Evolutionary conservation across 2,329 filamentous ascomycete species (phyloP).

Genomic region (Beauveria rudraprayagi): DNA sequence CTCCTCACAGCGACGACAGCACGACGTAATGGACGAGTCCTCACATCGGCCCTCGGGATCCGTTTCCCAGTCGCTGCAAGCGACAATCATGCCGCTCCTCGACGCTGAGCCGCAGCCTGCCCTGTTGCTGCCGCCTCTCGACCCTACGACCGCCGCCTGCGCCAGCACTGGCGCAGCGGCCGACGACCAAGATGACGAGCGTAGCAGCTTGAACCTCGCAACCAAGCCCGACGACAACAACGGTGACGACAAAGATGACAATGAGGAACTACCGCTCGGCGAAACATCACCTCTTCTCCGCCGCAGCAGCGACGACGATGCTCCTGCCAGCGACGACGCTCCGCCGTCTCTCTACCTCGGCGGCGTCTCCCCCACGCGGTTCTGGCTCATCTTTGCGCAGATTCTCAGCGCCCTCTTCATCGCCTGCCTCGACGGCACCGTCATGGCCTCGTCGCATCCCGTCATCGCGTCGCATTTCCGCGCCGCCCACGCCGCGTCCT

Average conservation of each 20-base stretch:
- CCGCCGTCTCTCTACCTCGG: conserved; percentile 29
- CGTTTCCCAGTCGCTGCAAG: conserved; percentile 31
- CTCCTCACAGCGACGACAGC: background rate
- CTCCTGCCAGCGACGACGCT: background rate
- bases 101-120: conserved; percentile 35
- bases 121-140: conserved; percentile 25
- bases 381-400: conserved; percentile 55
- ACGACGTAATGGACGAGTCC: background rate
- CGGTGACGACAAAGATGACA: background rate
- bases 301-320: background rate
- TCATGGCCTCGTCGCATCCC: conserved; percentile 76
- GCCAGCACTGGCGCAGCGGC: background rate
- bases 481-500: conserved; percentile 70
- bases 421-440: conserved; percentile 63
- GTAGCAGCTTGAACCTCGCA: background rate
- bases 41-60: conserved; percentile 15
- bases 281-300: conserved; percentile 22
- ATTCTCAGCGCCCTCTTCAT: conserved; percentile 52
- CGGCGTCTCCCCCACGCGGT: conserved; percentile 39
- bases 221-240: background rate
- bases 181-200: background rate
- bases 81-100: conserved; percentile 29
- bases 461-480: conserved; percentile 76
- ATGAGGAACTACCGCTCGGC: background rate
- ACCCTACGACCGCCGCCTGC: background rate